phyloP scores from a whole-genome alignment of 768 basidiomycete genomes.

The Pisolithus orientalis region DNA sequence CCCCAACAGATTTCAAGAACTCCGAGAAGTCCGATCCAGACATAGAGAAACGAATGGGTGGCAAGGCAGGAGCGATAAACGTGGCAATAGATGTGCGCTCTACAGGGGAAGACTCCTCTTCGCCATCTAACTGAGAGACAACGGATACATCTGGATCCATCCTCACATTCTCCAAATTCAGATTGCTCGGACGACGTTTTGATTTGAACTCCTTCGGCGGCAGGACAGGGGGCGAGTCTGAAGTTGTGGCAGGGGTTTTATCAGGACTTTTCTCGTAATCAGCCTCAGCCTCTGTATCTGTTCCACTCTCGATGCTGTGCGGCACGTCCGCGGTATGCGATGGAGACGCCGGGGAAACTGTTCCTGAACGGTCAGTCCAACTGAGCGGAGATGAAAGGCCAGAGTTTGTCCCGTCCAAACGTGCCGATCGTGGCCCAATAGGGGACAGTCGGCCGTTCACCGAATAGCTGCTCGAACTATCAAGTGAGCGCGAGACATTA shows the following conservation, averaged over 20 bases:
- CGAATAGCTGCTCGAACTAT: conserved; percentile 1
- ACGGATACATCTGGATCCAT: conserved; percentile 11
- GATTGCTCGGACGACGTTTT: conserved; percentile 21
- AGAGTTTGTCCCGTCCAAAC: conserved; percentile 13
- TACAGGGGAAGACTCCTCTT: conserved; percentile 57
- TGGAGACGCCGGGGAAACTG: conserved; percentile 45
- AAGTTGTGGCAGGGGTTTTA: conserved; percentile 16
- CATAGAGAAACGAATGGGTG: conserved; percentile 89
- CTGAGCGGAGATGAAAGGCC: conserved; percentile 15
- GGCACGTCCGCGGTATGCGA: conserved; percentile 65
- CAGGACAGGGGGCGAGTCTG: conserved; percentile 33
- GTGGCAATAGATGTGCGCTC: conserved; percentile 66
- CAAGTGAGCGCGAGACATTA: conserved; percentile 1
- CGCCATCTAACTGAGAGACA: conserved; percentile 30
- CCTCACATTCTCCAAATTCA: conserved; percentile 18
- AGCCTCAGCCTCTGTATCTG: conserved; percentile 60
- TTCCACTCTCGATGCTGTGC: conserved; percentile 65
- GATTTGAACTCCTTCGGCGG: conserved; percentile 38
- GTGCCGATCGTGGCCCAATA: conserved; percentile 7
- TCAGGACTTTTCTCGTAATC: conserved; percentile 31
- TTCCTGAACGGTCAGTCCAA: conserved; percentile 16
- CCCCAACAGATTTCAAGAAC: conserved; percentile 54
- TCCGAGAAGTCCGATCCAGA: conserved; percentile 78
- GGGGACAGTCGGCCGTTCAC: conserved; percentile 11
- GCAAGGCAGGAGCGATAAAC: conserved; percentile 81